Base-by-base conservation (phyloP, 441 rosid species). In the Erodium trifolium region DNA sequence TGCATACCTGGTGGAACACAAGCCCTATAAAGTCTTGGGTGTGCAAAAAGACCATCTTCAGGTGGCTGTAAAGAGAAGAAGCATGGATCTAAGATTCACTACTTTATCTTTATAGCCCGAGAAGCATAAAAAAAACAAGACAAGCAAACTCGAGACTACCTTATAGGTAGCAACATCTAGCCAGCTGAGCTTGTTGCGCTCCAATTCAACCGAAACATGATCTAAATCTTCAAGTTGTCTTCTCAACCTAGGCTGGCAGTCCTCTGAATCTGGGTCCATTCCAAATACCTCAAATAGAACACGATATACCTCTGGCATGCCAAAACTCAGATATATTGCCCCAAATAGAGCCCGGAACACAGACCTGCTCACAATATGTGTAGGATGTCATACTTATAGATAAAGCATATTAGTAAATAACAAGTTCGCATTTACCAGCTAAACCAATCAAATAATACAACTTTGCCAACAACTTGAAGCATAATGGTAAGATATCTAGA, bases 1-100 rank as follows among this genome's bases (percentile, higher is more conserved):
- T 93, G 97, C 90, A 93, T 89, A 68, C 97, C 99, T 1, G 97
- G 99, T 0, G 99, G 99, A 66, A 89, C 92, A 65, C 97, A 91
- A 49, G 96, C 96, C 82, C 99, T 88, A 78, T 89, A 93, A n/a
- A 91, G 92, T 83, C 97, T 89, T 19, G 99, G 96, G 74, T 88
- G 96, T 66, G 93, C 88, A 64, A 91, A 93, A 23, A 93, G 86
- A 62, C 96, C 96, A 83, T 89, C 96, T 82, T 86, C 91, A 41
- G 93, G 99, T 23, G 96, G 96, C 97, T 91, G 82, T 57, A 68
- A 59, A 29, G 63, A 66, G 68, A 63, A 53, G 14, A 16, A 66
- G 57, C 51, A n/a, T 49, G 57, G 14, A 12, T 49, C 14, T n/a
- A 49, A 49, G 14, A 49, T 13, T n/a, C 5, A 49, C 57, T 49